Percentiles rank a stretch among this genome's conserved stretches.
These are phyloP conservation scores for Debaryomyces prosopidis DNA, from an alignment of 805 yeast genomes.

Conservation along the genomic window DNA sequence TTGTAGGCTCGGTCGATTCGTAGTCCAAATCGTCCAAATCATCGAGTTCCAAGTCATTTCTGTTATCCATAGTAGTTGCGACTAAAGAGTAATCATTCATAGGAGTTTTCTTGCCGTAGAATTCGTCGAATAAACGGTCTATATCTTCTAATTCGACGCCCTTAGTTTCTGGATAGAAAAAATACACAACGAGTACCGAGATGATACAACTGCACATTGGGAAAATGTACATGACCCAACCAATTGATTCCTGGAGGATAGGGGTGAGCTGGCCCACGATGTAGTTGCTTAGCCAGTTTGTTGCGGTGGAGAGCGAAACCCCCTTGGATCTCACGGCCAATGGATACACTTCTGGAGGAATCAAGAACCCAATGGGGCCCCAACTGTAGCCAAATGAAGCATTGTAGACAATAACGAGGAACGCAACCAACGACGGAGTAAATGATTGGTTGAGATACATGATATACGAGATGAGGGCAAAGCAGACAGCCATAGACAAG, in stretches of 20 bases:
- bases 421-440: conserved; percentile 41
- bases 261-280: conserved; percentile 48
- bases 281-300: conserved; percentile 47
- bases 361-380: conserved; percentile 47
- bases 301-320: conserved; percentile 44
- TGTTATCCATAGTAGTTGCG: not conserved
- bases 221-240: conserved; percentile 43
- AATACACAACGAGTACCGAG: conserved; percentile 33
- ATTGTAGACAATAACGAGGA: conserved; percentile 42
- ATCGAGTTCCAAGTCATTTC: conserved; percentile 14
- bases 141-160: conserved; percentile 46
- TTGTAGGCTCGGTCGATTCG: conserved; percentile 8
- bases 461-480: conserved; percentile 31
- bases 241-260: conserved; percentile 36
- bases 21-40: conserved; percentile 20
- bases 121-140: conserved; percentile 37
- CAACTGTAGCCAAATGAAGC: conserved; percentile 47
- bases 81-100: conserved; percentile 15
- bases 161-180: conserved; percentile 45
- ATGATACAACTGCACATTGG: conserved; percentile 41
- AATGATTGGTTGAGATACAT: conserved; percentile 30
- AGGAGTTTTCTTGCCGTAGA: conserved; percentile 21
- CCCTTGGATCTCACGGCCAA: conserved; percentile 44
- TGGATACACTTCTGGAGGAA: conserved; percentile 47
- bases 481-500: conserved; percentile 36